Percentiles rank a stretch among this genome's conserved stretches.
Evolutionary conservation across 441 rosid species (phyloP).

Genomic region (Lepidium campestre): DNA sequence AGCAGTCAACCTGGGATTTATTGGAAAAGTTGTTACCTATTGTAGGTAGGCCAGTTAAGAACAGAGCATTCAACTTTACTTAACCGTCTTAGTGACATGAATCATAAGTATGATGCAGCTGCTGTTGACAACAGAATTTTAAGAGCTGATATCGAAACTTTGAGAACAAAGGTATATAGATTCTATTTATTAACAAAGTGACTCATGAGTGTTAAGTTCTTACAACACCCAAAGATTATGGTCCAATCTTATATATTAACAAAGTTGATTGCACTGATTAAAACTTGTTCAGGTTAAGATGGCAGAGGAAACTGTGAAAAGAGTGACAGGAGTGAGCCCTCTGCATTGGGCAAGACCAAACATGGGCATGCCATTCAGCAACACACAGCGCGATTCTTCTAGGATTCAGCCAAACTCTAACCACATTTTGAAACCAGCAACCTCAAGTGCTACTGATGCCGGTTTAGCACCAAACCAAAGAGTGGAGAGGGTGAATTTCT

Average conservation of each 20-base stretch:
- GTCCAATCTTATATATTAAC: not conserved
- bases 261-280: not conserved
- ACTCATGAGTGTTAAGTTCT: not conserved
- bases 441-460: not conserved
- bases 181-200: not conserved
- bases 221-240: not conserved
- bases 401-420: slow-evolving; percentile 2
- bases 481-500: not conserved
- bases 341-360: slow-evolving; percentile 47
- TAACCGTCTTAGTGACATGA: slow-evolving; percentile 66
- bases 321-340: slow-evolving; percentile 78
- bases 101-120: slow-evolving; percentile 71
- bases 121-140: slow-evolving; percentile 80
- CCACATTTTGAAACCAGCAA: slow-evolving; percentile 1
- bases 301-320: slow-evolving; percentile 97
- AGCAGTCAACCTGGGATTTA: not conserved
- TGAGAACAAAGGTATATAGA: slow-evolving; percentile 76
- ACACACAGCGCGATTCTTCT: slow-evolving; percentile 10
- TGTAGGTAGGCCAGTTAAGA: slow-evolving; percentile 77
- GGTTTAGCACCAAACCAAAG: slow-evolving; percentile 17
- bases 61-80: slow-evolving; percentile 69
- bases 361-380: slow-evolving; percentile 16
- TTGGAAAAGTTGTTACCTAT: not conserved
- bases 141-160: slow-evolving; percentile 90
- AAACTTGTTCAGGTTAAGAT: slow-evolving; percentile 67